phyloP scores from a whole-genome alignment of 2,329 filamentous ascomycete genomes.

The Purpureocillium takamizusanense region DNA sequence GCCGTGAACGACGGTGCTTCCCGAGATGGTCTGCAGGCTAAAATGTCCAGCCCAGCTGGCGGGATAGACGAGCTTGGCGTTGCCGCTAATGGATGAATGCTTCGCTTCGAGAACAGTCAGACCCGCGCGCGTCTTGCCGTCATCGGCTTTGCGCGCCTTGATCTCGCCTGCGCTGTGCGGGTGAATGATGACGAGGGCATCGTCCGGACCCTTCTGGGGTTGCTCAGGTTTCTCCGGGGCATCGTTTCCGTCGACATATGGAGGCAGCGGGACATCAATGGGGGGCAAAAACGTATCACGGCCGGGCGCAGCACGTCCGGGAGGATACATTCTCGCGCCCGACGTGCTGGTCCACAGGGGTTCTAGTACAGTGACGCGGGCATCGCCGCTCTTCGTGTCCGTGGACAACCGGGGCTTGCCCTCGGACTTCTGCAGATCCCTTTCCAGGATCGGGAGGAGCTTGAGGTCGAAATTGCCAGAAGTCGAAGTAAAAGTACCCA shows the following conservation, averaged over 20 bases:
- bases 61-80: conserved; percentile 35
- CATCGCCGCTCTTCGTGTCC: conserved; percentile 32
- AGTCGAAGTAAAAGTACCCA: conserved; percentile 24
- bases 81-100: conserved; percentile 37
- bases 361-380: conserved; percentile 29
- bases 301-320: neutral
- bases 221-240: neutral
- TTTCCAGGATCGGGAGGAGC: conserved; percentile 31
- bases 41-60: conserved; percentile 39
- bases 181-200: conserved; percentile 12
- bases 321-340: neutral
- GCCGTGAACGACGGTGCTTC: conserved; percentile 29
- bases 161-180: neutral
- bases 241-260: conserved; percentile 1
- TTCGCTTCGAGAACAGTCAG: conserved; percentile 27
- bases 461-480: conserved; percentile 31
- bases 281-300: neutral
- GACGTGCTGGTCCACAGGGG: conserved; percentile 28
- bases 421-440: conserved; percentile 11
- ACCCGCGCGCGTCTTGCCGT: conserved; percentile 4
- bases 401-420: conserved; percentile 26
- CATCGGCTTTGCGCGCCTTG: neutral
- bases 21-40: conserved; percentile 28
- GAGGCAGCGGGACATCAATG: neutral
- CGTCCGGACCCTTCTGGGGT: conserved; percentile 6